Base-by-base conservation (phyloP, 306 rosid species). In the Castanopsis chinensis region DNA sequence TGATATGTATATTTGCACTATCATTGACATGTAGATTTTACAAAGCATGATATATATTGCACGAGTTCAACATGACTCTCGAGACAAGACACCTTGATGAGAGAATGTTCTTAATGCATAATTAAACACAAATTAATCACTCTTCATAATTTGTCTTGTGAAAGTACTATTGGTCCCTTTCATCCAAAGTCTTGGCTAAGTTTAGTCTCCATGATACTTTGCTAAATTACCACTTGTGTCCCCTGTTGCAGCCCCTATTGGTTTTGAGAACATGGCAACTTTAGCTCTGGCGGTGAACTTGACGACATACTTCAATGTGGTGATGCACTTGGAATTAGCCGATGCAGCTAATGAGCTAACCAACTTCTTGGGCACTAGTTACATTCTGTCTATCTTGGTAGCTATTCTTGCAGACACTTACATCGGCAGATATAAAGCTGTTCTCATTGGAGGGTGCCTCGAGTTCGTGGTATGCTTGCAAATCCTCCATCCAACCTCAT, bases 341-440 rank as follows among this genome's bases (percentile, higher is more conserved):
- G 97, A 94, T 80, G 91, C 97, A 0, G 97, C 97, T 60, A 94
- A 94, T 81, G 82, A 84, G 80, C 91, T 94, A 27, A 92, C 99
- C 60, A 94, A 92, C 79, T 92, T 61, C 61, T 71, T 90, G 91
- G 99, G 99, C 15, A 83, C 90, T 1, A 56, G 92, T 69, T 94
- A 86, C 76, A 91, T 91, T 17, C 95, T 94, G 76, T 75, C 94
- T 75, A 89, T 92, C 81, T 28, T 86, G 21, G 79, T 90, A 71
- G 99, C 97, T 19, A 3, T 87, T n/a, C 69, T 94, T 11, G 97
- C 99, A 14, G 99, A 94, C 82, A 89, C 87, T 0, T 85, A 74
- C 81, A 25, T 94, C 54, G 99, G 92, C 74, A 85, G 99, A 80
- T 84, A 86, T 89, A 91, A 60, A 84, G 55, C 89, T 1, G 87